phyloP scores from a whole-genome alignment of 164 flowering plant genomes.

The Stephania cephalantha region DNA sequence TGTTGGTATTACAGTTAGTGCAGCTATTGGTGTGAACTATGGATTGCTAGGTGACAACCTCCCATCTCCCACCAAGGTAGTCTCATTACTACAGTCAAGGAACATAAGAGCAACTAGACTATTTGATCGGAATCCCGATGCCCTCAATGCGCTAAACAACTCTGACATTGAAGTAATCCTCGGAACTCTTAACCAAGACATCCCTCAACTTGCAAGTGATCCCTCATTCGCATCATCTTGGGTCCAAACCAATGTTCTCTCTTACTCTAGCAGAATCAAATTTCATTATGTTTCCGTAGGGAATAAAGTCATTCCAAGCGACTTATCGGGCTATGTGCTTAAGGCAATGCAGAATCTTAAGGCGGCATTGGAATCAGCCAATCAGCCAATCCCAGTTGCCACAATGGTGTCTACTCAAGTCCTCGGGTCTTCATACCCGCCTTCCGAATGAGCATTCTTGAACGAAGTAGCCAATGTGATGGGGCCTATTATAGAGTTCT shows the following conservation, averaged over 20 bases:
- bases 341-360: slow-evolving; percentile 20
- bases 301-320: slow-evolving; percentile 27
- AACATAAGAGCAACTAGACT: slow-evolving; percentile 16
- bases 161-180: slow-evolving; percentile 18
- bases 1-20: background rate
- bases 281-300: slow-evolving; percentile 23
- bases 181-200: slow-evolving; percentile 19
- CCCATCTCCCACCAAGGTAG: slow-evolving; percentile 20
- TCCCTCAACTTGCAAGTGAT: slow-evolving; percentile 16
- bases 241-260: slow-evolving; percentile 18
- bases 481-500: slow-evolving; percentile 1
- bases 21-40: slow-evolving; percentile 23
- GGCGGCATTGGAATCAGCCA: slow-evolving; percentile 1
- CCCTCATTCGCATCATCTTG: slow-evolving; percentile 11
- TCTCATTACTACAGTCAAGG: slow-evolving; percentile 12
- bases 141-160: slow-evolving; percentile 17
- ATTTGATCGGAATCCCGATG: slow-evolving; percentile 19
- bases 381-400: slow-evolving; percentile 6
- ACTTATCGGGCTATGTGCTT: background rate
- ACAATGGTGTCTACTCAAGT: slow-evolving; percentile 7
- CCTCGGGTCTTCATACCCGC: slow-evolving; percentile 16
- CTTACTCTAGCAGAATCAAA: background rate
- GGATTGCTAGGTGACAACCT: slow-evolving; percentile 28
- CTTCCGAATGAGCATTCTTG: slow-evolving; percentile 13
- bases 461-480: background rate